Percentiles rank a stretch among this genome's conserved stretches.
phyloP scores from a whole-genome alignment of 2,329 filamentous ascomycete genomes.

The Alternaria alternata region DNA sequence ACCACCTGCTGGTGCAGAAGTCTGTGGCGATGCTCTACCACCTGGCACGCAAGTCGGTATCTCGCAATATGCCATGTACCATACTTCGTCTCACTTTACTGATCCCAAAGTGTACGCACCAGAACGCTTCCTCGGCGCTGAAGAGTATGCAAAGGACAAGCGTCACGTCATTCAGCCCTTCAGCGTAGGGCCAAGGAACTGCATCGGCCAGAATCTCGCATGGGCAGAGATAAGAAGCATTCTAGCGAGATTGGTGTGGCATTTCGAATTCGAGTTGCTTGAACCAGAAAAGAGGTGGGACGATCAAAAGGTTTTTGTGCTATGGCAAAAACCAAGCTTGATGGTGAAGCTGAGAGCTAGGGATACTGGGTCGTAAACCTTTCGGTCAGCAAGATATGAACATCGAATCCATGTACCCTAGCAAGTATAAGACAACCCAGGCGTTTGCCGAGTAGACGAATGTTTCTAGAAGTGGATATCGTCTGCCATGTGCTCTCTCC shows the following conservation, averaged over 20 bases:
- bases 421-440: background rate
- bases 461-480: background rate
- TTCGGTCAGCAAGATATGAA: background rate
- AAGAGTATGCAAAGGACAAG: constrained; percentile 38
- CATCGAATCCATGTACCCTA: background rate
- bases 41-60: constrained; percentile 20
- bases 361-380: background rate
- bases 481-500: too few relatives aligned
- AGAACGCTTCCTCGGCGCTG: constrained; percentile 24
- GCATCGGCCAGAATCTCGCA: constrained; percentile 33
- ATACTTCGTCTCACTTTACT: constrained; percentile 20
- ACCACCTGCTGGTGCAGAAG: constrained; percentile 13
- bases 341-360: constrained; percentile 24
- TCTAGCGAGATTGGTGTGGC: constrained; percentile 43
- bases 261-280: constrained; percentile 46
- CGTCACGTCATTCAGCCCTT: constrained; percentile 35
- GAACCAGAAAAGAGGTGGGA: constrained; percentile 25
- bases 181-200: constrained; percentile 26
- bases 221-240: constrained; percentile 48
- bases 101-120: constrained; percentile 22
- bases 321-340: constrained; percentile 40
- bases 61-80: constrained; percentile 24
- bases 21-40: constrained; percentile 23
- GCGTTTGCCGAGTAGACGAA: background rate
- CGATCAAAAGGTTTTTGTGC: constrained; percentile 40